phyloP scores from a whole-genome alignment of 1,284 basidiomycete genomes.

The Cutaneotrichosporon dermatis region DNA sequence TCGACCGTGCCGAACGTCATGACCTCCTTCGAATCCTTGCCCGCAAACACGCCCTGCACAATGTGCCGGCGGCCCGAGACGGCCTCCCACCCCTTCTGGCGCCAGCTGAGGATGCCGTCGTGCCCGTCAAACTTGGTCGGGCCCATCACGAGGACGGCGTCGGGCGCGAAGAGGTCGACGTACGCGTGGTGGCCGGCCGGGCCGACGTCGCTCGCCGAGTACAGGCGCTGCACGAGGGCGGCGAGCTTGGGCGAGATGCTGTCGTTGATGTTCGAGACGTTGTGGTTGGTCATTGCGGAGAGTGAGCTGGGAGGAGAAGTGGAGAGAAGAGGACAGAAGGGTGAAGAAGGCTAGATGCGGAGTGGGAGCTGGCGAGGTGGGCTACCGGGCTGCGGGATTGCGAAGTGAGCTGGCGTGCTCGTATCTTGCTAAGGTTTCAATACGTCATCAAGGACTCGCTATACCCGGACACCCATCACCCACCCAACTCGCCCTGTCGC shows the following conservation, averaged over 20 bases:
- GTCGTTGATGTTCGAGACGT: slow-evolving; percentile 13
- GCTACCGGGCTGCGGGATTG: no score
- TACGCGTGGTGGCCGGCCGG: slow-evolving; percentile 24
- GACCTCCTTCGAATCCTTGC: slow-evolving; percentile 10
- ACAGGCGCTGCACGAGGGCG: slow-evolving; percentile 26
- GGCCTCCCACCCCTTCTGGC: slow-evolving; percentile 26
- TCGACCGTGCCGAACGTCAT: slow-evolving; percentile 30
- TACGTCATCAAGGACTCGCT: no score
- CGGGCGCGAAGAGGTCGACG: slow-evolving; percentile 22
- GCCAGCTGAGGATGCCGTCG: slow-evolving; percentile 15
- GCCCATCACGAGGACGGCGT: slow-evolving; percentile 29
- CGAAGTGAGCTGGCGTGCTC: no score
- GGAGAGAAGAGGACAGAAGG: neutral
- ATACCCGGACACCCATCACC: no score
- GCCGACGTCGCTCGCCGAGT: slow-evolving; percentile 24
- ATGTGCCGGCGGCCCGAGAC: slow-evolving; percentile 26
- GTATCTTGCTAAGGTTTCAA: no score
- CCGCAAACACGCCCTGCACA: slow-evolving; percentile 21
- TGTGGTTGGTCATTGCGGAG: slow-evolving; percentile 4
- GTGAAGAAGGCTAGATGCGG: neutral
- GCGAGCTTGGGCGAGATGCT: slow-evolving; percentile 17
- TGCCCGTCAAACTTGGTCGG: slow-evolving; percentile 22
- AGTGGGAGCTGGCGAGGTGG: neutral
- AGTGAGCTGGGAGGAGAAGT: neutral
- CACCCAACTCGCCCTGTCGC: no score